Percentiles rank a stretch among this genome's conserved stretches.
These are phyloP conservation scores for Acanthamoeba culbertsoni DNA, from an alignment of 208 protist species.

Conservation along the genomic window DNA sequence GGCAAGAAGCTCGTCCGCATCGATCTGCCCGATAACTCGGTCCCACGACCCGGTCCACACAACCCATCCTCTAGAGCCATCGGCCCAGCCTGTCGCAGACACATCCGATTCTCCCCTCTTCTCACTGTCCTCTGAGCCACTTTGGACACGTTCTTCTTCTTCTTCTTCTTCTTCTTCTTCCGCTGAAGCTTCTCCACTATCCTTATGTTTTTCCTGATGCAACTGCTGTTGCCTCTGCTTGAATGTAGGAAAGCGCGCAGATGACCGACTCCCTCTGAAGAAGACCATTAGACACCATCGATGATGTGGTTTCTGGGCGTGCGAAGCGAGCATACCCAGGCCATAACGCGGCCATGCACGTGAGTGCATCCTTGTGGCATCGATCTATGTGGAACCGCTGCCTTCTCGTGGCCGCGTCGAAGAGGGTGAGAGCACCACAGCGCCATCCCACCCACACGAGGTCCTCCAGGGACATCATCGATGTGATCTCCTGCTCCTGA, in stretches of 20 bases:
- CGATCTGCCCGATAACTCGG: background rate
- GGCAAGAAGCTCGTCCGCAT: background rate
- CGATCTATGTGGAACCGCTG: background rate
- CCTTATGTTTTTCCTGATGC: background rate
- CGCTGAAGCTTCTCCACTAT: background rate
- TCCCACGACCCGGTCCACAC: constrained; percentile 28
- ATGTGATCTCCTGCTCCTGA: background rate
- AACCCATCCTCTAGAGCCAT: background rate
- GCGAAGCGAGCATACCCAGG: background rate
- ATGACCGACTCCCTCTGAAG: background rate
- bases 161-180: background rate
- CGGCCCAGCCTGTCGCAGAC: background rate
- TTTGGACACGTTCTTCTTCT: background rate
- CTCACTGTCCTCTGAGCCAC: background rate
- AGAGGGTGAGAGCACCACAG: background rate
- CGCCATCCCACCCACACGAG: background rate
- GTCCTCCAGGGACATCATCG: background rate
- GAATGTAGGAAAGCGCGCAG: background rate
- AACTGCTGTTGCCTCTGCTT: background rate
- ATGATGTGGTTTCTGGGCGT: background rate
- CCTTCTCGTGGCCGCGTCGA: background rate
- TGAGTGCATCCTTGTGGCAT: background rate
- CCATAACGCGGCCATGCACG: background rate
- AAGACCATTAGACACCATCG: background rate
- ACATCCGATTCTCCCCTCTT: background rate